Base-by-base conservation (phyloP, 2,329 filamentous ascomycete genomes). In the Fusarium fracticaudum region DNA sequence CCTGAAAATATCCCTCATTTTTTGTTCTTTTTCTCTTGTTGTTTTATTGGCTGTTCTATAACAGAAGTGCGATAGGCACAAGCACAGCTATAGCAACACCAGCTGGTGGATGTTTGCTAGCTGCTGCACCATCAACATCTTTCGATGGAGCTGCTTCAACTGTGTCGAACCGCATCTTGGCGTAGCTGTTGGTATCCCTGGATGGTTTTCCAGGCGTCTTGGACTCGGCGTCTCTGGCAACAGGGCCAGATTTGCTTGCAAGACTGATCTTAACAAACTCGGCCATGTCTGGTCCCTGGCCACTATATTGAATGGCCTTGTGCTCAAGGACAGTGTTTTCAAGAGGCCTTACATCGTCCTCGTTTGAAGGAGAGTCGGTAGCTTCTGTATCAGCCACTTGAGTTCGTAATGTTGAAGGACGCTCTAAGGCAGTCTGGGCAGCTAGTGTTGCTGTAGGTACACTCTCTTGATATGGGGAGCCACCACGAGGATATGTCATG, bases 401-500 rank as follows among this genome's bases (percentile, higher is more conserved):
- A 26, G 72, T 75, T 18, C 59, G 60, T 37, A 75, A 26, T 8
- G 73, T 75, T 11, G 70, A 75, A 35, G 73, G 73, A 15, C 48
- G 59, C 43, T 73, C 31, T 2, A 71, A 38, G 18, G 51, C 53
- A 38, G 55, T 53, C 31, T 70, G 54, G 14, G 55, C 50, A 29
- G 54, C 62, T 17, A 62, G 37, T 22, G 67, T 67, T 15, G 54
- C 72, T 33, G 48, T 47, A 13, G 76, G 65, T n/a, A 73, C 48
- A 48, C 24, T 45, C 29, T 71, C 64, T 31, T 61, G 68, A 33
- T 72, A 78, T 38, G 76, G 73, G n/a, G 54, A 67, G 14, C 64
- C 73, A n/a, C 77, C 77, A 20, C 72, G 75, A 18, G 76, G 76
- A 63, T 76, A 78, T 18, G 75, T 78, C 76, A 78, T 74, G 26